Conservation (phyloP, 73 alveolate genomes). For the Blepharisma japonicum region DNA sequence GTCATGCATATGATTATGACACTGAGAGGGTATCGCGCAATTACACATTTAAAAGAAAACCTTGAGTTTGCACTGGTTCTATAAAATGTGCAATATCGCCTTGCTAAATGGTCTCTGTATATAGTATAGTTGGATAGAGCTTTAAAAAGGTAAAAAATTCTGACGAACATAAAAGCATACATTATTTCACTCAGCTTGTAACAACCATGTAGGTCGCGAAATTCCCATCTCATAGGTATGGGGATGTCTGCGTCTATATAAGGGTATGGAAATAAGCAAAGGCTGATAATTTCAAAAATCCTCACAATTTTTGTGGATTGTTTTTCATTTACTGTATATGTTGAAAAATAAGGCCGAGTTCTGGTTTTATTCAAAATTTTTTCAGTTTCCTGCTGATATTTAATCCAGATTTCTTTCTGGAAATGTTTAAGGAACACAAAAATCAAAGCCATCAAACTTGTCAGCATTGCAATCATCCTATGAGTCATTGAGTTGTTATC, state of each 20-base stretch:
- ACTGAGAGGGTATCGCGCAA: constrained; percentile 16
- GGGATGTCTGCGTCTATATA: not conserved
- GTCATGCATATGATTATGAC: not conserved
- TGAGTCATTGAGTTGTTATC: not conserved
- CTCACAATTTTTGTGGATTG: no score
- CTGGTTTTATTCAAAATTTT: no score
- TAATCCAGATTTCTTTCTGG: no score
- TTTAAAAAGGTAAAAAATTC: not conserved
- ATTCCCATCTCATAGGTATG: not conserved
- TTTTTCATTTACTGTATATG: no score
- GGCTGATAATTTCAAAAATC: constrained; percentile 9
- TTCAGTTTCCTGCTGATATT: no score
- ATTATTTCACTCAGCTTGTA: not conserved
- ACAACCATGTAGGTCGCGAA: not conserved
- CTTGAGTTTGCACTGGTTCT: not conserved
- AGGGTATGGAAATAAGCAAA: constrained; percentile 9
- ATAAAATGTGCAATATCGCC: not conserved
- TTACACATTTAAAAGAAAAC: not conserved
- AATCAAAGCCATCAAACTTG: constrained; percentile 18
- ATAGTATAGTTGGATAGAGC: not conserved
- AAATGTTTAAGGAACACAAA: not conserved
- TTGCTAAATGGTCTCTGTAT: constrained; percentile 13
- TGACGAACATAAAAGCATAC: not conserved
- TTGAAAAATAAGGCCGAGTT: no score
- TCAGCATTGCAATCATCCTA: not conserved